Conservation (phyloP, 257 asterid species). For the Mitragyna speciosa region DNA sequence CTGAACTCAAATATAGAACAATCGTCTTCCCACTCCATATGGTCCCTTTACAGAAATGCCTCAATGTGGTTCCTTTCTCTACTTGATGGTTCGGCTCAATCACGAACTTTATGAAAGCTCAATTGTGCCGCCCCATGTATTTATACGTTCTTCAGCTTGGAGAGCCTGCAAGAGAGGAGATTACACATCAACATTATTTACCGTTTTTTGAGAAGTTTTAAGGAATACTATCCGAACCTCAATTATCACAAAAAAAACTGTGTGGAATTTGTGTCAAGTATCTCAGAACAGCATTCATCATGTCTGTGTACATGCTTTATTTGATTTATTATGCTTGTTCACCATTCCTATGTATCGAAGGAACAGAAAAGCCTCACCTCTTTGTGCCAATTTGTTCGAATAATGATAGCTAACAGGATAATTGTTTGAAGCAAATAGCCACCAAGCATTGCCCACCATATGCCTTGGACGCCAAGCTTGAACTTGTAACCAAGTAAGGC, state of each 20-base stretch:
- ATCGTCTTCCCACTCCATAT: background rate
- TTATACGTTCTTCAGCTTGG: conserved; percentile 36
- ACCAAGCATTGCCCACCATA: conserved; percentile 40
- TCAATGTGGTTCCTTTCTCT: background rate
- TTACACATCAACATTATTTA: background rate
- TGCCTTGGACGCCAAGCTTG: conserved; percentile 35
- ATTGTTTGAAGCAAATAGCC: conserved; percentile 38
- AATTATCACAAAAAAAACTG: background rate
- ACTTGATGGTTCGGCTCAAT: background rate
- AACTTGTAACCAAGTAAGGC: conserved; percentile 36
- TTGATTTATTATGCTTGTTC: background rate
- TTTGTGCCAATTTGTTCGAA: conserved; percentile 33
- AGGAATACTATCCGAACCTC: background rate
- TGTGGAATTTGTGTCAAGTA: background rate
- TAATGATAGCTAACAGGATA: conserved; percentile 15
- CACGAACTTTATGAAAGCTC: background rate
- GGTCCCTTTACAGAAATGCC: background rate
- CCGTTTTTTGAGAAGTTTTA: background rate
- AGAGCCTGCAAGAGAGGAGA: conserved; percentile 25
- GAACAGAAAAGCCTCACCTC: conserved; percentile 26
- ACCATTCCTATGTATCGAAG: no score
- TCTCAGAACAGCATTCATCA: background rate
- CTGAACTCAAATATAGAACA: background rate
- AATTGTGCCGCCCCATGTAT: conserved; percentile 27
- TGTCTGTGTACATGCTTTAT: background rate